Base-by-base conservation (phyloP, 2,329 filamentous ascomycete genomes). In the Cadophora gregata region DNA sequence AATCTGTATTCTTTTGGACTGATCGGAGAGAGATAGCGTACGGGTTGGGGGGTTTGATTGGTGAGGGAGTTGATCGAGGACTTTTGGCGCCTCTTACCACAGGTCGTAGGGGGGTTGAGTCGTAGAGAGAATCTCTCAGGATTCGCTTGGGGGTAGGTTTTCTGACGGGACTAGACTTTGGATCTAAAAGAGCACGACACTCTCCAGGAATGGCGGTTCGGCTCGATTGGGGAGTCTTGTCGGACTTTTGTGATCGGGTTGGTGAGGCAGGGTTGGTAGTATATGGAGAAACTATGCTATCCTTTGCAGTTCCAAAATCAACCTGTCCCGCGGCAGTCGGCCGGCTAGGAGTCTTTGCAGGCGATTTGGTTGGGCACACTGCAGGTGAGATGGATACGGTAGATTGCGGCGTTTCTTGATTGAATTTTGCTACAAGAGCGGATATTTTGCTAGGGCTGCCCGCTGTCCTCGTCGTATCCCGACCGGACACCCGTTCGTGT, bases 391-490 rank as follows among this genome's bases (percentile, higher is more conserved):
- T n/a, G 5, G 53, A 56, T 36, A 47, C 42, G 33, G 53, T 45
- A 36, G 53, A 38, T 36, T 36, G 29, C 42, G 6, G 31, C n/a
- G 24, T 58, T 42, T n/a, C 31, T 21, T 58, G 53, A 36, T 74
- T 71, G 50, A 75, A 77, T 56, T 68, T 75, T 21, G 74, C 75
- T 24, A 75, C 72, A 5, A 77, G 65, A 51, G 72, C 72, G 61
- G 71, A 76, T 21, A 77, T 73, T 27, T 71, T 76, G 9, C 64
- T 64, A 9, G 69, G 68, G n/a, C 63, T 70, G 19, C 59, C 51
- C 53, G 63, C 21, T 25, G 5, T 16, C 27, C 58, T 64, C 5
- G 27, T 62, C 48, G 27, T 6, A 14, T 14, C 53, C 19, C 2
- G 1, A 59, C 36, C 31, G 29, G 60, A 29, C 38, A 7, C 33